Percentiles rank a stretch among this genome's conserved stretches.
Conservation (phyloP, 1,284 basidiomycete genomes). For the Kalmanozyma brasiliensis region DNA sequence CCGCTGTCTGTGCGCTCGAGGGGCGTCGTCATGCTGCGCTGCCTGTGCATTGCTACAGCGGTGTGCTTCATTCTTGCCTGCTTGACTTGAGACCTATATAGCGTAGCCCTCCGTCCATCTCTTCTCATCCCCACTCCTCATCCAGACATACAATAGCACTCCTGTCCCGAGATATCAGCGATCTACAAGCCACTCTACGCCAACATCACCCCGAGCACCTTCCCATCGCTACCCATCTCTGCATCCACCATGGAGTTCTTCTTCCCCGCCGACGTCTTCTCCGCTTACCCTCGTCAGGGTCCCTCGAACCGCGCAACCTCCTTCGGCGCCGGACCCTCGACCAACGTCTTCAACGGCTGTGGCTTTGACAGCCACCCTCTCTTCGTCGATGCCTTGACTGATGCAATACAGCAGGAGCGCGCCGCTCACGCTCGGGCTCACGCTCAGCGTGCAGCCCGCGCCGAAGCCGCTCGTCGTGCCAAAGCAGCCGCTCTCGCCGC, state of each 20-base stretch:
- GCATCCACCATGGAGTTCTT: conserved; percentile 46
- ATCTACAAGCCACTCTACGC: conserved; percentile 9
- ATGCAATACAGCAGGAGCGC: conserved; percentile 45
- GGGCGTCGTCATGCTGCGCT: conserved; percentile 29
- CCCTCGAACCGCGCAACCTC: conserved; percentile 16
- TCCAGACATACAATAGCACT: conserved; percentile 5
- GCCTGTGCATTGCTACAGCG: background rate
- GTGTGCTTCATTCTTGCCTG: conserved; percentile 1
- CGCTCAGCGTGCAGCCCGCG: conserved; percentile 32
- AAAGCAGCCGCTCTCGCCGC: conserved; percentile 26
- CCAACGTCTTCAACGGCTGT: conserved; percentile 31
- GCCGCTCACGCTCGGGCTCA: conserved; percentile 34
- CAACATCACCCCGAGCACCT: background rate
- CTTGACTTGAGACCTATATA: conserved; percentile 16
- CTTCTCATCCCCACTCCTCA: conserved; percentile 6
- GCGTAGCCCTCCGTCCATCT: background rate
- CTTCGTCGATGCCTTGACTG: conserved; percentile 28
- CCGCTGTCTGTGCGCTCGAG: background rate
- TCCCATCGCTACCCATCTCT: background rate
- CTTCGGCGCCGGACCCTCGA: conserved; percentile 21
- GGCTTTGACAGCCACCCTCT: conserved; percentile 44
- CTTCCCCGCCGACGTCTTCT: conserved; percentile 51
- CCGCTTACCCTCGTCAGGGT: conserved; percentile 36
- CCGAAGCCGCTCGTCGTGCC: conserved; percentile 33
- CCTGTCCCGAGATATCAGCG: conserved; percentile 12